phyloP scores from a whole-genome alignment of 805 yeast genomes.

The Spathaspora passalidarum region DNA sequence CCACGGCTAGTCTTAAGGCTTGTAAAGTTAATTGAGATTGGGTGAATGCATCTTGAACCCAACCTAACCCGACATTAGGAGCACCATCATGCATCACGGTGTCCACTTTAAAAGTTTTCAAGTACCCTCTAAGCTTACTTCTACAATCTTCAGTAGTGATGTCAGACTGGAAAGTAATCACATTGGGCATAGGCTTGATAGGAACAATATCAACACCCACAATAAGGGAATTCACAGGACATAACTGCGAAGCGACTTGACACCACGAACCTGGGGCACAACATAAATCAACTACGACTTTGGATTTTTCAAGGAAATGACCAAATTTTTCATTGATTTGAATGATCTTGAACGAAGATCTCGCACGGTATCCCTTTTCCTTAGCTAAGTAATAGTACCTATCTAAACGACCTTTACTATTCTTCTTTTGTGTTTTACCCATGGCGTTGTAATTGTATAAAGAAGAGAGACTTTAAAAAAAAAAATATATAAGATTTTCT shows the following conservation, averaged over 20 bases:
- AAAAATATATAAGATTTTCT: no score
- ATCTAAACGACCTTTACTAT: slow-evolving; percentile 98
- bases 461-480: no score
- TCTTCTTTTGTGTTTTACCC: slow-evolving; percentile 94
- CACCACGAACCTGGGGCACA: slow-evolving; percentile 99
- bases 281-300: slow-evolving; percentile 95
- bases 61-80: slow-evolving; percentile 98
- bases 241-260: slow-evolving; percentile 92
- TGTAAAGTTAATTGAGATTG: slow-evolving; percentile 95
- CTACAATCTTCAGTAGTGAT: slow-evolving; percentile 98
- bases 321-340: slow-evolving; percentile 97
- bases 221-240: slow-evolving; percentile 90
- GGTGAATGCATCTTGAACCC: slow-evolving; percentile 99
- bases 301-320: slow-evolving; percentile 88
- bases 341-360: slow-evolving; percentile 93
- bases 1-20: slow-evolving; percentile 91
- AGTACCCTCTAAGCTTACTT: slow-evolving; percentile 87
- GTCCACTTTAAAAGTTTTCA: slow-evolving; percentile 99
- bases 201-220: slow-evolving; percentile 99
- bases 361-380: slow-evolving; percentile 98
- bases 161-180: slow-evolving; percentile 92
- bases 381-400: slow-evolving; percentile 94
- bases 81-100: slow-evolving; percentile 99
- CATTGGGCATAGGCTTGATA: slow-evolving; percentile 92
- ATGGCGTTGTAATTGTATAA: slow-evolving; percentile 29